Evolutionary conservation across 805 yeast species (phyloP), one percentile per base, ranked within the genome.

Genomic region (Candida adriatica): DNA sequence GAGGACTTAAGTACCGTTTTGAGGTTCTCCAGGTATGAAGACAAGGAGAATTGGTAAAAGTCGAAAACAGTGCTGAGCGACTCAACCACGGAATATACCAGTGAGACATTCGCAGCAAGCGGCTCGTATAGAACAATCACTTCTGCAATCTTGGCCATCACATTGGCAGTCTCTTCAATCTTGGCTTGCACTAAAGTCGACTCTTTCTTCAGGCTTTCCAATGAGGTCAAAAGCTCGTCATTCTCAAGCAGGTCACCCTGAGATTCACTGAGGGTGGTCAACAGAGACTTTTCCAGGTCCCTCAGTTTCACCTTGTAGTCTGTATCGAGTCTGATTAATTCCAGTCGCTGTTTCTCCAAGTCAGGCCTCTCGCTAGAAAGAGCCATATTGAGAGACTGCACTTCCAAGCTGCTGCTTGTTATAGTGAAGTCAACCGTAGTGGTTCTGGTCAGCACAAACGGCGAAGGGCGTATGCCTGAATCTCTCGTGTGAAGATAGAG

Each of bases 161-260:
- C 71, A 6, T 48, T 46, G 3, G 61, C 61, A 0, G 88, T 72
- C 33, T 77, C 78, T 2, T 40, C 43, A 36, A 82, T 64, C 48
- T 79, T 76, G 2, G 34, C 34, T 22, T 70, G 68, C 11, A 85
- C 67, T 13, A 66, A 65, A 0, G 40, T 43, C 0, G 94, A 62
- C 42, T 87, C 87, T 1, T 49, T 38, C 48, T 90, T 88, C 31
- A 90, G 56, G 1, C 46, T 51, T 43, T 82, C 92, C 29, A 88
- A 59, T 2, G 79, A 72, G 5, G 62, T 56, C 13, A 83, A 51
- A 3, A 87, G 55, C 0, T 58, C 63, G 32, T 75, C 76, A 51
- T 81, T 75, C 6, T 86, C 94, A 19, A 88, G 59, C 15, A 88
- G 66, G 32, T 69, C 72, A 0, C 81, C 80, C 14, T 66, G 60